Base-by-base conservation (phyloP, 176 grass and related monocot species). In the Hordeum marinum region DNA sequence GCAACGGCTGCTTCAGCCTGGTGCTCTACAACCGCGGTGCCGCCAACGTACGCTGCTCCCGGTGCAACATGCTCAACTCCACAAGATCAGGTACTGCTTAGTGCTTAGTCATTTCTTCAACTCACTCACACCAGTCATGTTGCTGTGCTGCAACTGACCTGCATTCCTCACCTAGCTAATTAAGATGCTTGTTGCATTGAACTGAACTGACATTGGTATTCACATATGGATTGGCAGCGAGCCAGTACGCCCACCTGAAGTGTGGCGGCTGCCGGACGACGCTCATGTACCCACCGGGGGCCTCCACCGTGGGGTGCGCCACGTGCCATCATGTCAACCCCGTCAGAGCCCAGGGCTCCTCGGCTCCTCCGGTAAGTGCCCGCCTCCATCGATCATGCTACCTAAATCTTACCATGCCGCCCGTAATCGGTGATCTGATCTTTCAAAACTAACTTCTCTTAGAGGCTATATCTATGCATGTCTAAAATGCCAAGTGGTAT, bases 1-100 rank as follows among this genome's bases (percentile, higher is more conserved):
- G 92, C 37, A 41, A 54, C 26, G 86, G 92, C 29, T 94, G 92
- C 75, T 78, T 41, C 29, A 94, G 89, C 27, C 78, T 91, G 72
- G 67, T 94, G 8, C 36, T 68, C 31, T 91, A 94, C 69, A 68
- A 55, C 63, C 87, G 89, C 45, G 66, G 84, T 15, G 92, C 84
- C 35, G 5, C 27, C 29, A 91, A 77, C 85, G 83, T 94, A 25
- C 89, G 92, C 26, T 94, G 92, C 79, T 77, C 89, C 0, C 57
- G 69, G 42, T 94, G 92, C 21, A 64, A 31, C 77, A 75, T 0
- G 43, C 15, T 82, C 24, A 94, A 94, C 87, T 86, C 81, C 15
- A 78, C 89, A 14, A 86, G 84, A 94, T 78, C 92, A 87, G 89
- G 92, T 90, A 59, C 5, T 39, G 43, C 43, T 13, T 45, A 37